Evolutionary conservation across 2,329 filamentous ascomycete species (phyloP).

Genomic region (Sporothrix variecibatus): DNA sequence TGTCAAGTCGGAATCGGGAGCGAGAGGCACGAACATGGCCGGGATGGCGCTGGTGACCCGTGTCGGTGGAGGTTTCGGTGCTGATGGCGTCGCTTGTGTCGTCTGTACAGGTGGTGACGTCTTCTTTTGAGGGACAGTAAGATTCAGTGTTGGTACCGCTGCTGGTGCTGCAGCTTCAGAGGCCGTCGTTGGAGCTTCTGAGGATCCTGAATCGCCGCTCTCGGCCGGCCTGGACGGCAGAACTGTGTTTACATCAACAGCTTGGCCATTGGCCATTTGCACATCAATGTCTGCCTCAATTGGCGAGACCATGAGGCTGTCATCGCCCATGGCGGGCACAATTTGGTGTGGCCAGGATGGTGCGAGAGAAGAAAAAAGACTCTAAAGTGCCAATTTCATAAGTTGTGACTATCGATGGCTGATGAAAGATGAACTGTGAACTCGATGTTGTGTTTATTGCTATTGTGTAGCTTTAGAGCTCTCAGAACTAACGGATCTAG

Average conservation of each 20-base stretch:
- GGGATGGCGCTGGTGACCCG: conserved; percentile 36
- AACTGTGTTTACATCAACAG: background rate
- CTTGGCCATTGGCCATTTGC: conserved; percentile 6
- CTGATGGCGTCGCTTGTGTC: background rate
- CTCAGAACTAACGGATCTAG: background rate
- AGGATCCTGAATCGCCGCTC: background rate
- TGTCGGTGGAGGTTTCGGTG: conserved; percentile 25
- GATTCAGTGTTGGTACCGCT: background rate
- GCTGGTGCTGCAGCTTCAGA: background rate
- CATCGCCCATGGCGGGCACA: background rate
- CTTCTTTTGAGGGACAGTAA: background rate
- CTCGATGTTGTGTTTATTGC: background rate
- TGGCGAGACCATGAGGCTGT: conserved; percentile 22
- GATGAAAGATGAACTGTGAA: background rate
- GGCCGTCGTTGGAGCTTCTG: background rate
- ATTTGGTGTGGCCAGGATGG: background rate
- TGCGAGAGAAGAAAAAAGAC: too few species aligned
- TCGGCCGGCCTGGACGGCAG: background rate
- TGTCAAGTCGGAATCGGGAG: conserved; percentile 37
- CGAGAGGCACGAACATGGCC: conserved; percentile 40
- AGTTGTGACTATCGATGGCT: background rate
- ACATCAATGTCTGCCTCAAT: background rate
- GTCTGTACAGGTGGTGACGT: background rate
- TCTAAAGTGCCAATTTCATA: background rate
- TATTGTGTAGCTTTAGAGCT: background rate